Base-by-base conservation (phyloP, 441 rosid species). In the Adansonia madagascariensis region DNA sequence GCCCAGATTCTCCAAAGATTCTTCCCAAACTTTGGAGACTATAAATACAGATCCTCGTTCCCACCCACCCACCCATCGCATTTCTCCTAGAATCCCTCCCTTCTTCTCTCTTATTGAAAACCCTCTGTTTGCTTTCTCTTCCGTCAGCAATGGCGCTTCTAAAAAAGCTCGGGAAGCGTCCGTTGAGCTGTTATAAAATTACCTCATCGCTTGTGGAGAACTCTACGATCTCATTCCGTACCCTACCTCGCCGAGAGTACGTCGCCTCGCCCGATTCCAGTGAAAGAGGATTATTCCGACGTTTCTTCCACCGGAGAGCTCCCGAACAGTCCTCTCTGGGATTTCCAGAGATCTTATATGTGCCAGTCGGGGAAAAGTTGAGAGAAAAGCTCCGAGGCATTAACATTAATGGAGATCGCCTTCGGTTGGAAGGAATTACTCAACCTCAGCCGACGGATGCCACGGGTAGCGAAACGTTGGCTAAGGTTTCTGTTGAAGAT, bases 301-400 rank as follows among this genome's bases (percentile, higher is more conserved):
- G 86, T 8, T 79, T 87, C 79, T 84, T 88, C 82, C 91, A 88
- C 77, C 84, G 90, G 18, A 73, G 78, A 35, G 71, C 87, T 24
- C 18, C 75, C 7, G 81, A 72, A 75, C 84, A 79, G 52, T 52
- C 77, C 47, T 35, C 75, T 49, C 18, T 20, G n/a, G 18, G 17
- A 35, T 35, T 77, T 0, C 87, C 92, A 14, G 89, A 82, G 22
- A 60, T 86, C 43, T 82, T 89, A 43, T 81, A 91, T 39, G 14
- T 88, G 5, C 91, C 94, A 0, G 86, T 84, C 5, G 91, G 90
- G 0, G 91, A 88, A 4, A 84, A 81, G 75, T 81, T 90, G 77
- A 80, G 85, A 55, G 91, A 91, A 78, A 85, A 73, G 47, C 90
- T 90, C 31, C 74, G 73, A 43, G 73, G 82, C 18, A 59, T 85